A percentile compares a stretch with the other conserved stretches of the same genome.
phyloP scores from a whole-genome alignment of 2,329 filamentous ascomycete species.

The Penicillium sp. region DNA sequence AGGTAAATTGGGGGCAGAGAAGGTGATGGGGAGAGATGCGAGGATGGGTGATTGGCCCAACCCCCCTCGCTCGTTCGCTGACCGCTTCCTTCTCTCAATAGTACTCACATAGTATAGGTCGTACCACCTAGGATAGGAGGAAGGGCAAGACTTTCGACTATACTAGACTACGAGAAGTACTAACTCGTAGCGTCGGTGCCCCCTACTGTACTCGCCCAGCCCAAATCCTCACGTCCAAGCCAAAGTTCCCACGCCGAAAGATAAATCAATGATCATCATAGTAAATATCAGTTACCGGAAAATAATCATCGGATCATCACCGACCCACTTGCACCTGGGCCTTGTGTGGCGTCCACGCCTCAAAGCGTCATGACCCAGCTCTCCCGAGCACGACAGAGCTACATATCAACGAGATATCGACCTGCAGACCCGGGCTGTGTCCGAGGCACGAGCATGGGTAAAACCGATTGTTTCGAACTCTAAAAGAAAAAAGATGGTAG shows the following conservation, averaged over 20 bases:
- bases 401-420: background rate
- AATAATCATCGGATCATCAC: conserved; percentile 7
- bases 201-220: conserved; percentile 14
- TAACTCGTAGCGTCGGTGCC: too few species aligned
- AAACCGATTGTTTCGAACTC: conserved; percentile 16
- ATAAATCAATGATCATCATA: too few species aligned
- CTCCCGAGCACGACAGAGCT: conserved; percentile 4
- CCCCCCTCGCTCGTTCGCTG: background rate
- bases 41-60: background rate
- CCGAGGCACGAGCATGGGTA: conserved; percentile 18
- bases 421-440: conserved; percentile 14
- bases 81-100: background rate
- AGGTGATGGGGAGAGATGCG: background rate
- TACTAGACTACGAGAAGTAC: too few species aligned
- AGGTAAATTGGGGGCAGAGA: conserved; percentile 7
- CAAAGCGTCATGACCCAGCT: conserved; percentile 15
- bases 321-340: conserved; percentile 17
- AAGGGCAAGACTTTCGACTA: too few species aligned
- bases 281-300: too few species aligned
- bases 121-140: too few species aligned
- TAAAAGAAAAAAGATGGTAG: conserved; percentile 1
- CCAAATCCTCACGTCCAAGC: too few species aligned
- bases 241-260: too few species aligned
- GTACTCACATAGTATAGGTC: too few species aligned
- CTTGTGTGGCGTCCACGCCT: conserved; percentile 23